Conservation (phyloP, 1,284 basidiomycete genomes). For the Gomphus sp. region DNA sequence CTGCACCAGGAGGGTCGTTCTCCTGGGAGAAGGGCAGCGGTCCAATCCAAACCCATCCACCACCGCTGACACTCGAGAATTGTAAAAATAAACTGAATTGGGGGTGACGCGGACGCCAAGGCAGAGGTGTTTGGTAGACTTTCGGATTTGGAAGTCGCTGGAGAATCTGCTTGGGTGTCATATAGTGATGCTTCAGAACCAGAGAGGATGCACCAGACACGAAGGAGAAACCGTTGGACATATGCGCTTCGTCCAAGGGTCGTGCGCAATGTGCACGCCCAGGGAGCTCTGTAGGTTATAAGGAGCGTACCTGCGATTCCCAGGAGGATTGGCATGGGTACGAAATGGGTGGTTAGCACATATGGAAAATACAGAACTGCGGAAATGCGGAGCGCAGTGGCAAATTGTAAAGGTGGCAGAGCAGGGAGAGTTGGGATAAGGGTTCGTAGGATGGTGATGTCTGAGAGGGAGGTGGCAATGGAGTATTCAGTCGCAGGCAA, state of each 20-base stretch:
- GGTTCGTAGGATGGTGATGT: slow-evolving; percentile 12
- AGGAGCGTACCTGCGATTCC: slow-evolving; percentile 50
- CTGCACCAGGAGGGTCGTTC: slow-evolving; percentile 89
- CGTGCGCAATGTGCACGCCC: slow-evolving; percentile 43
- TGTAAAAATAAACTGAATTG: slow-evolving; percentile 74
- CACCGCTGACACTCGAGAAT: slow-evolving; percentile 93
- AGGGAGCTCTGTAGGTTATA: slow-evolving; percentile 57
- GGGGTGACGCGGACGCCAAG: slow-evolving; percentile 15
- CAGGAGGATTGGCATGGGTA: slow-evolving; percentile 51
- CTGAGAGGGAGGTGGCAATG: slow-evolving; percentile 9
- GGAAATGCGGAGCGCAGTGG: slow-evolving; percentile 30
- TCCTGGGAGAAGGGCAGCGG: slow-evolving; percentile 80
- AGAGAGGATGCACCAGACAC: slow-evolving; percentile 17
- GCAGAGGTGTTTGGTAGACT: slow-evolving; percentile 9
- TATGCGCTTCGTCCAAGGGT: slow-evolving; percentile 57
- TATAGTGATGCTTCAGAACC: slow-evolving; percentile 15
- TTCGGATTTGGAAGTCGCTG: background rate
- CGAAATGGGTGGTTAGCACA: slow-evolving; percentile 41
- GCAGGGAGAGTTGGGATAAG: slow-evolving; percentile 12
- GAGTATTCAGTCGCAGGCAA: slow-evolving; percentile 2
- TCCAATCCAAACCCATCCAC: slow-evolving; percentile 92
- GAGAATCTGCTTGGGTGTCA: background rate
- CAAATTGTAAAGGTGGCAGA: slow-evolving; percentile 1
- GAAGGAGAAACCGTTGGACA: slow-evolving; percentile 50
- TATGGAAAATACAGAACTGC: slow-evolving; percentile 51